These are phyloP conservation scores for Fagus crenata DNA, from an alignment of 306 rosid genomes.

Conservation along the genomic window DNA sequence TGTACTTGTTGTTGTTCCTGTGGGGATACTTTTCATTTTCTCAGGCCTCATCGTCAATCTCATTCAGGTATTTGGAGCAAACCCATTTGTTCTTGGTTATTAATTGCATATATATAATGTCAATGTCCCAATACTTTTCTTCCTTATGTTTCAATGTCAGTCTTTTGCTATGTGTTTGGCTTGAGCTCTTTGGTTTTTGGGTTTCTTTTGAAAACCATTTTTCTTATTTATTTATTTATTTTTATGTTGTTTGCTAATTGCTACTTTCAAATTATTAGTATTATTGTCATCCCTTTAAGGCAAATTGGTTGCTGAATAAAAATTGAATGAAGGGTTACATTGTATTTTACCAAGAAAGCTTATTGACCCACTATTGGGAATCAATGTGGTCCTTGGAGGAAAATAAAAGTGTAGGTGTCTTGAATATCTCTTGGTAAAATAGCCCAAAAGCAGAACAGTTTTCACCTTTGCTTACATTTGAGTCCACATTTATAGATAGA, in stretches of 20 bases:
- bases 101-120: too few species aligned
- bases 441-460: too few species aligned
- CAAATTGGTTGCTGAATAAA: background rate
- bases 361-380: too few species aligned
- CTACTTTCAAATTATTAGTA: background rate
- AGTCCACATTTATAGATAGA: too few species aligned
- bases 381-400: too few species aligned
- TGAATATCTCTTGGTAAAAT: too few species aligned
- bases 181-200: background rate
- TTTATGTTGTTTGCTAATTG: background rate
- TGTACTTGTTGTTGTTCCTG: constrained; percentile 58
- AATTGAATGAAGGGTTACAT: background rate
- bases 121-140: background rate
- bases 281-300: background rate
- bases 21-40: constrained; percentile 67
- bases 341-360: too few species aligned
- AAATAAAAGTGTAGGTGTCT: too few species aligned
- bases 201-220: background rate
- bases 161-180: background rate
- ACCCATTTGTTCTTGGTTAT: background rate
- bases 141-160: background rate
- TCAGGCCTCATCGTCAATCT: constrained; percentile 76
- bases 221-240: background rate
- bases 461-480: too few species aligned
- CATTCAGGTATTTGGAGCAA: constrained; percentile 50